Percentiles rank a stretch among this genome's conserved stretches.
These are phyloP conservation scores for Trichoderma breve DNA, from an alignment of 2,329 filamentous ascomycete genomes.

Conservation along the genomic window DNA sequence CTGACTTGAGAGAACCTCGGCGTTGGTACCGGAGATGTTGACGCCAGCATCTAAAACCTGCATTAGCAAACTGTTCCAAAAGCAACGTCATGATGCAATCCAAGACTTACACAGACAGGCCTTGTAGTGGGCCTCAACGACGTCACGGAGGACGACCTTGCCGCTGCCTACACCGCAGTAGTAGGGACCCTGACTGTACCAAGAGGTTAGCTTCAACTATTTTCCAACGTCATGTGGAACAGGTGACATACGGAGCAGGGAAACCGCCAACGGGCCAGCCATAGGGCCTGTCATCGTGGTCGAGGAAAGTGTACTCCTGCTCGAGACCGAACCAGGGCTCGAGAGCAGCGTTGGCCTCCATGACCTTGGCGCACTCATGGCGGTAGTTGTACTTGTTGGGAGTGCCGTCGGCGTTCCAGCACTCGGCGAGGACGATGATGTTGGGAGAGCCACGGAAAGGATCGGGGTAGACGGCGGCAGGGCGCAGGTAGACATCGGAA, in stretches of 20 bases:
- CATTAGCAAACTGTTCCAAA: conserved; percentile 14
- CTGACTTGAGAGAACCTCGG: conserved; percentile 96
- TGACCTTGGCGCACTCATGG: conserved; percentile 84
- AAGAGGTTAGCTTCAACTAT: conserved; percentile 22
- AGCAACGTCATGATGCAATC: background rate
- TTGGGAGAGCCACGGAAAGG: conserved; percentile 89
- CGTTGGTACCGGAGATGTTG: conserved; percentile 97
- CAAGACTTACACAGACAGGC: conserved; percentile 61
- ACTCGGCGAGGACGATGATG: conserved; percentile 91
- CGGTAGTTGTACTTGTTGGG: conserved; percentile 99
- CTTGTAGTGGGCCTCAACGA: conserved; percentile 70
- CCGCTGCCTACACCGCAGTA: conserved; percentile 92
- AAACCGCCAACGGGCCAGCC: conserved; percentile 70
- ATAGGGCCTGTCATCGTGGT: conserved; percentile 81
- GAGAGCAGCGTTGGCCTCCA: conserved; percentile 79
- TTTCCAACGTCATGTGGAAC: background rate
- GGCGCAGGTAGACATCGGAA: conserved; percentile 95
- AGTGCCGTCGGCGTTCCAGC: conserved; percentile 88
- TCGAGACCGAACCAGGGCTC: conserved; percentile 97
- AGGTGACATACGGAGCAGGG: conserved; percentile 62
- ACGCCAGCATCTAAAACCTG: conserved; percentile 62
- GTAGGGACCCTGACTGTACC: conserved; percentile 37
- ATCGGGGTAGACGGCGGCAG: conserved; percentile 83
- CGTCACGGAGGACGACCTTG: conserved; percentile 97
- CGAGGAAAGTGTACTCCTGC: conserved; percentile 85